Percentiles rank a stretch among this genome's conserved stretches.
Conservation (phyloP, 2,329 filamentous ascomycete genomes). For the Coniochaeta sp. region DNA sequence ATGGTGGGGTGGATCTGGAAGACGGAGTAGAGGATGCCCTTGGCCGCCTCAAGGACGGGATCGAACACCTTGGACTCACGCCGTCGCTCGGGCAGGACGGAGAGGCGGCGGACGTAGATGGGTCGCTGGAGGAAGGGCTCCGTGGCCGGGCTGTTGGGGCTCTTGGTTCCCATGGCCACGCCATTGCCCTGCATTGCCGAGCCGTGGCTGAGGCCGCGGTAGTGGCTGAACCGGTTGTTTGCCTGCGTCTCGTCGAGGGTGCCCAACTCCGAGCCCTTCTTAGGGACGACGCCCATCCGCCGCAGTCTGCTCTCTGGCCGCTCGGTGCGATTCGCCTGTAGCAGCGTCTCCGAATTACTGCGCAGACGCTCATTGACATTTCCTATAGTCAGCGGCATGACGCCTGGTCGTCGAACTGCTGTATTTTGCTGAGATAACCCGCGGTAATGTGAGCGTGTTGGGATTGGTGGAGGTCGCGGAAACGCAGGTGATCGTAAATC, state of each 20-base stretch:
- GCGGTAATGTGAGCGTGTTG: conserved; percentile 73
- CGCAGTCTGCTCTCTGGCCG: conserved; percentile 48
- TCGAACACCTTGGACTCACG: conserved; percentile 55
- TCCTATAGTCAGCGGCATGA: conserved; percentile 64
- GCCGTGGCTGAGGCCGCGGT: conserved; percentile 60
- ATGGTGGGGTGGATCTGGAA: conserved; percentile 64
- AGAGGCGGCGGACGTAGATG: conserved; percentile 57
- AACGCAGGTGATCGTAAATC: conserved; percentile 62
- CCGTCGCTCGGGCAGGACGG: conserved; percentile 55
- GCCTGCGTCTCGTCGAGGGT: conserved; percentile 56
- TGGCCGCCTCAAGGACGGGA: conserved; percentile 57
- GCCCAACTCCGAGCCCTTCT: conserved; percentile 51
- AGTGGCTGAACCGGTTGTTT: conserved; percentile 61
- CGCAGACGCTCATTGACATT: conserved; percentile 62
- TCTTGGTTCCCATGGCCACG: conserved; percentile 32
- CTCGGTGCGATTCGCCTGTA: conserved; percentile 41
- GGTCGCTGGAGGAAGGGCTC: conserved; percentile 51
- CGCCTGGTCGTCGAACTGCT: conserved; percentile 59
- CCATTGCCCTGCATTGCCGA: conserved; percentile 55
- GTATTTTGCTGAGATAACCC: conserved; percentile 63
- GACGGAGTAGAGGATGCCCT: conserved; percentile 59
- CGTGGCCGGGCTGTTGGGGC: conserved; percentile 49
- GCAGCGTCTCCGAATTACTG: conserved; percentile 57
- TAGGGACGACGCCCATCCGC: conserved; percentile 59
- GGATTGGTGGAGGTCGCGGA: conserved; percentile 67